phyloP scores from a whole-genome alignment of 139 green algal genomes.

The Coelastrella sp. region DNA sequence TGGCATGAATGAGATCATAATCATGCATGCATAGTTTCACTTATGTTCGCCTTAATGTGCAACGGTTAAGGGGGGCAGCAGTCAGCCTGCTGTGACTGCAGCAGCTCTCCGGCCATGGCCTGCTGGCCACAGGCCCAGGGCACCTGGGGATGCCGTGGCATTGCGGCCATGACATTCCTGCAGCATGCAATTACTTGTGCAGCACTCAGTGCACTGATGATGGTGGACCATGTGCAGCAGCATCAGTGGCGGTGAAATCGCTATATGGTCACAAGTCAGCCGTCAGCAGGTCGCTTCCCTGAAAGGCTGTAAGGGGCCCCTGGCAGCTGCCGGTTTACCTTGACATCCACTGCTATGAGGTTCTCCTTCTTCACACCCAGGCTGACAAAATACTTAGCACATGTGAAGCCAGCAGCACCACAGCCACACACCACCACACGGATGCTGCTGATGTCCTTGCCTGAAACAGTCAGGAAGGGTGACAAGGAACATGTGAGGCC shows the following conservation, averaged over 20 bases:
- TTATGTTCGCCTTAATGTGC: too few relatives aligned
- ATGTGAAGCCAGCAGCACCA: conserved; percentile 57
- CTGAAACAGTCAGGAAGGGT: neutral
- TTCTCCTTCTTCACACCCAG: conserved; percentile 56
- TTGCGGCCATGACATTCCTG: too few relatives aligned
- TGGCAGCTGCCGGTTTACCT: neutral
- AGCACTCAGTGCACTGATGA: too few relatives aligned
- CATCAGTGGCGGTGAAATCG: neutral
- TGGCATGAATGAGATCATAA: neutral
- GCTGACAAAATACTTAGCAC: conserved; percentile 53
- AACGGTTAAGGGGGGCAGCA: too few relatives aligned
- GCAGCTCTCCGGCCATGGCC: too few relatives aligned
- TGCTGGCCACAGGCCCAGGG: too few relatives aligned
- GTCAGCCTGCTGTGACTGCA: too few relatives aligned
- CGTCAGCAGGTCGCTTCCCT: too few relatives aligned
- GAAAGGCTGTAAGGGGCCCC: neutral
- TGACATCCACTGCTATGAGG: conserved; percentile 48
- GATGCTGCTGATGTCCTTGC: conserved; percentile 56
- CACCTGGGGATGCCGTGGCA: too few relatives aligned
- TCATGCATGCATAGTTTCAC: too few relatives aligned
- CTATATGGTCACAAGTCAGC: too few relatives aligned
- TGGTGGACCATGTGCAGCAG: neutral
- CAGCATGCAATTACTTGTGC: too few relatives aligned
- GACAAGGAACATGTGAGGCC: neutral
- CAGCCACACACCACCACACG: conserved; percentile 54